Conservation (phyloP, 2,329 filamentous ascomycete species). For the Plectosphaerella cucumerina region DNA sequence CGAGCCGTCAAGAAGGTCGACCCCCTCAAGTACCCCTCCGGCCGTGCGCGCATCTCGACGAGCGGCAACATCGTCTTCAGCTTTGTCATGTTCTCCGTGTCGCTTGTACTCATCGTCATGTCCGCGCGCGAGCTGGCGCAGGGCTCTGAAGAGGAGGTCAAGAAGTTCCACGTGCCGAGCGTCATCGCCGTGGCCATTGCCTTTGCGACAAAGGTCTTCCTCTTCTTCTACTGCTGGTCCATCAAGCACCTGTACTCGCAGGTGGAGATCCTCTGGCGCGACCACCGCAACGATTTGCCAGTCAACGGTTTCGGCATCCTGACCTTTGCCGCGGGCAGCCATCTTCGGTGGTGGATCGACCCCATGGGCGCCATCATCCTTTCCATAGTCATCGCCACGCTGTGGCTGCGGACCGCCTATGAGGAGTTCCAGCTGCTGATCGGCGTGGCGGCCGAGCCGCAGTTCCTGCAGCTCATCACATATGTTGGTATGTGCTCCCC, state of each 20-base stretch:
- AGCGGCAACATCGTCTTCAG: conserved; percentile 96
- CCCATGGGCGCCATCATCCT: conserved; percentile 85
- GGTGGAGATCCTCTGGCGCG: conserved; percentile 89
- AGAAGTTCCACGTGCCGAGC: conserved; percentile 73
- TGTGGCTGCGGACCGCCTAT: conserved; percentile 86
- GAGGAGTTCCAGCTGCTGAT: conserved; percentile 88
- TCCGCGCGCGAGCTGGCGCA: conserved; percentile 65
- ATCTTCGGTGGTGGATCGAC: conserved; percentile 92
- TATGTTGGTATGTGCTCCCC: conserved; percentile 61
- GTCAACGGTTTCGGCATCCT: conserved; percentile 93
- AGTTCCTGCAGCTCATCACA: conserved; percentile 89
- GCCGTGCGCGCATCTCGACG: conserved; percentile 91
- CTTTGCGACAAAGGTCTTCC: conserved; percentile 74
- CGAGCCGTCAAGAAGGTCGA: conserved; percentile 88
- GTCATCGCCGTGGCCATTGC: conserved; percentile 82
- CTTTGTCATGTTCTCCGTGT: conserved; percentile 92
- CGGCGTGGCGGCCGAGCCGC: conserved; percentile 79
- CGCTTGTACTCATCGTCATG: conserved; percentile 87
- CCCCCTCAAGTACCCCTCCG: conserved; percentile 79
- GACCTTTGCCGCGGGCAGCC: conserved; percentile 85
- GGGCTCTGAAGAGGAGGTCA: conserved; percentile 45
- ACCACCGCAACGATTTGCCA: conserved; percentile 94
- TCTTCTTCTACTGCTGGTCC: conserved; percentile 92
- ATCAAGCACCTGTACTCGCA: conserved; percentile 89
- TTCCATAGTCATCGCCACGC: conserved; percentile 68